Evolutionary conservation across 352 stramenopile species (phyloP), one percentile per base, ranked within the genome.

Genomic region (Blastocystis sp.): DNA sequence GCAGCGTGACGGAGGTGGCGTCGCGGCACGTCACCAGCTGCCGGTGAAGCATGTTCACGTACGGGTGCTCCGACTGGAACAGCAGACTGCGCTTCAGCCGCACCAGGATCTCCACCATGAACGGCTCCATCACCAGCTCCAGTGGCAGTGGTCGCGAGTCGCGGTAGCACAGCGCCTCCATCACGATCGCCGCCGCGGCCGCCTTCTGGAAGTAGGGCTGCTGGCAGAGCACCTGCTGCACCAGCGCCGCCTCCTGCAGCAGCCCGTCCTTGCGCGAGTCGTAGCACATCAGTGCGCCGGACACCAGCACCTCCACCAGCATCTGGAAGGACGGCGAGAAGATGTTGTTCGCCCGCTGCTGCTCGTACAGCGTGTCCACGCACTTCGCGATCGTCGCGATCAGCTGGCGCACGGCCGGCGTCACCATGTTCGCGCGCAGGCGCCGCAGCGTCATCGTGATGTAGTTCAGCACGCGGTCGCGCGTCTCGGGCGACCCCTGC

Each of bases 291-390:
- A 79, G 56, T 34, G 41, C 40, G 19, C n/a, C 67, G 34, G 38
- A 76, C 14, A 88, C n/a, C 52, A 88, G 17, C 64, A 88, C 78
- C 17, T 88, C 78, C 19, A 88, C 2, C 34, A 88, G 34, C 43
- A 45, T n/a, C 59, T 88, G 78, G 67, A 88, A 88, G 2, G 78
- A 88, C 9, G 78, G 78, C 11, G 78, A 88, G 38, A 48, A 88
- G 2, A 88, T 28, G 56, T 67, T 62, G 19, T 64, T 66, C 45
- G 43, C 62, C 48, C 60, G 62, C 67, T 88, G 64, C 28, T 88
- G 64, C 1, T 77, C 43, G 38, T 88, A 88, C 23, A 88, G 52
- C 1, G 60, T 88, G 34, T 88, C 78, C 65, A 76, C 17, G 38
- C 48, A 67, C 19, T 62, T 45, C 17, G 38, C 62, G 28, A 88